phyloP scores from a whole-genome alignment of 2,329 filamentous ascomycete genomes.

The Aureobasidium namibiae region DNA sequence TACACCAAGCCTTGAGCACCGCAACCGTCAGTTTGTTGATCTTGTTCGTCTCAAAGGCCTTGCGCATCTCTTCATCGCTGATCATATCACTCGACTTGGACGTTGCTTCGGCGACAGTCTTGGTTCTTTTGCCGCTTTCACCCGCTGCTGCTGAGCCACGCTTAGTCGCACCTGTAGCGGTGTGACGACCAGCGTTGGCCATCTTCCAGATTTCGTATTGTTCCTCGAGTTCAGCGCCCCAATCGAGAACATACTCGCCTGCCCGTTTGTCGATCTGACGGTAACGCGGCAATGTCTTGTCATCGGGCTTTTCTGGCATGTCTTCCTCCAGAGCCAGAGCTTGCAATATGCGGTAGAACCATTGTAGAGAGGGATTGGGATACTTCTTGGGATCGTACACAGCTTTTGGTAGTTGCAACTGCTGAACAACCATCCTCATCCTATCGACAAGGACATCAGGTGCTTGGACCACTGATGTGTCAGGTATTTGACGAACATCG shows the following conservation, averaged over 20 bases:
- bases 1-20: slow-evolving; percentile 26
- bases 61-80: slow-evolving; percentile 38
- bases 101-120: slow-evolving; percentile 26
- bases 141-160: slow-evolving; percentile 26
- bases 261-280: slow-evolving; percentile 84
- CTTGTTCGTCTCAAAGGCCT: slow-evolving; percentile 34
- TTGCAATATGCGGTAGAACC: slow-evolving; percentile 94
- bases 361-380: slow-evolving; percentile 78
- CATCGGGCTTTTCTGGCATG: slow-evolving; percentile 62
- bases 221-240: slow-evolving; percentile 60
- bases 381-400: slow-evolving; percentile 80
- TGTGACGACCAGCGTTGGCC: slow-evolving; percentile 27
- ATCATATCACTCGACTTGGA: slow-evolving; percentile 24
- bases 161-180: slow-evolving; percentile 39
- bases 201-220: slow-evolving; percentile 41
- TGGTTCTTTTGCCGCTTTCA: slow-evolving; percentile 38
- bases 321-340: slow-evolving; percentile 88
- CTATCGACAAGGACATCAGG: slow-evolving; percentile 67
- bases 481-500: slow-evolving; percentile 69
- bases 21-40: slow-evolving; percentile 32
- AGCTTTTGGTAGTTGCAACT: slow-evolving; percentile 79
- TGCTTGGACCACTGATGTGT: slow-evolving; percentile 47
- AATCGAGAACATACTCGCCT: slow-evolving; percentile 68
- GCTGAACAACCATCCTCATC: slow-evolving; percentile 76
- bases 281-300: slow-evolving; percentile 77